These are phyloP conservation scores for Misopates orontium DNA, from an alignment of 257 asterid species.

Conservation along the genomic window DNA sequence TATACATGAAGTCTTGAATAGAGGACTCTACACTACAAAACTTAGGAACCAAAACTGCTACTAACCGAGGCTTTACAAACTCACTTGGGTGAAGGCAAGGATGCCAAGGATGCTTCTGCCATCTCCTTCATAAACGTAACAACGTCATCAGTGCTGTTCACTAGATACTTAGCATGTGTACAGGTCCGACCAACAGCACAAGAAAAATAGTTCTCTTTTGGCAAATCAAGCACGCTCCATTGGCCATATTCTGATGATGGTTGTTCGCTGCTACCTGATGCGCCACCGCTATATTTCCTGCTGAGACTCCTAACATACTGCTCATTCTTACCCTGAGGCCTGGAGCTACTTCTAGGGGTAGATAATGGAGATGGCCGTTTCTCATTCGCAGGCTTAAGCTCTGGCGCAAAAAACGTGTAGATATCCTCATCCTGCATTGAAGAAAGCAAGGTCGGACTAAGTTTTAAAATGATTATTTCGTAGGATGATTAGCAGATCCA, in stretches of 20 bases:
- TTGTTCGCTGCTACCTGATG: conserved; percentile 36
- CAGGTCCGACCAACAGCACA: conserved; percentile 84
- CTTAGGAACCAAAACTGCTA: too few relatives aligned
- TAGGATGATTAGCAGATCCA: too few relatives aligned
- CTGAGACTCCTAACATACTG: conserved; percentile 30
- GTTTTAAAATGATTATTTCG: too few relatives aligned
- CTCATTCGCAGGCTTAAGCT: conserved; percentile 50
- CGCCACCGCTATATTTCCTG: conserved; percentile 38
- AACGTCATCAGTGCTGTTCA: conserved; percentile 60
- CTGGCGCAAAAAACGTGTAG: conserved; percentile 90
- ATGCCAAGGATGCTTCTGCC: conserved; percentile 38
- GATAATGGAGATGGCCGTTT: conserved; percentile 43
- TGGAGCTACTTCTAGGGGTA: conserved; percentile 40
- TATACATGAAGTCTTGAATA: too few relatives aligned
- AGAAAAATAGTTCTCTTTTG: conserved; percentile 91
- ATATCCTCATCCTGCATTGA: conserved; percentile 97
- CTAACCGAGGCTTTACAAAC: background rate
- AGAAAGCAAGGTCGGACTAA: background rate
- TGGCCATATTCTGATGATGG: conserved; percentile 37
- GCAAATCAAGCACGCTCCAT: conserved; percentile 87
- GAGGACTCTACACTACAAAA: too few relatives aligned
- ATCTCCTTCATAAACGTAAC: conserved; percentile 63
- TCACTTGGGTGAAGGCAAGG: conserved; percentile 10
- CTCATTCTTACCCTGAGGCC: too few relatives aligned
- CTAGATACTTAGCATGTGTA: conserved; percentile 79